These are phyloP conservation scores for Selaginella tamariscina DNA, from an alignment of 75 land plant genomes.

Conservation along the genomic window DNA sequence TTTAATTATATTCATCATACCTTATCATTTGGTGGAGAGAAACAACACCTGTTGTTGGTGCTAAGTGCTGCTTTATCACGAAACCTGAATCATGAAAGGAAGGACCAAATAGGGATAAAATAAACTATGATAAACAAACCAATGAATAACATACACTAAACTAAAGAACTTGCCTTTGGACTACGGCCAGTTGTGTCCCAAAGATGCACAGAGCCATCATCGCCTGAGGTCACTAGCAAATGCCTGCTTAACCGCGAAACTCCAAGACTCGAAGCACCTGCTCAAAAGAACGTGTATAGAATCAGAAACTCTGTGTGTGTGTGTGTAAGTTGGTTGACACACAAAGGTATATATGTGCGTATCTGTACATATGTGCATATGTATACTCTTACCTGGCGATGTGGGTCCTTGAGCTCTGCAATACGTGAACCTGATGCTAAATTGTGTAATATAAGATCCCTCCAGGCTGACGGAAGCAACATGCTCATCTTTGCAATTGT, in stretches of 20 bases:
- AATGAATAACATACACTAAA: conserved; percentile 5
- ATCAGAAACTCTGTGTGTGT: too few species aligned
- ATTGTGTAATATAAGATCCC: conserved; percentile 91
- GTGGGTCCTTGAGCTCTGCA: conserved; percentile 82
- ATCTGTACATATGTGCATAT: neutral
- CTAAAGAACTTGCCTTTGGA: conserved; percentile 55
- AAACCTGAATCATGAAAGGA: conserved; percentile 35
- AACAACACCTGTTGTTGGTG: conserved; percentile 85
- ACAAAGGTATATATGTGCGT: neutral
- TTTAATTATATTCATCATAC: too few species aligned
- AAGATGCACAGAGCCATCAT: conserved; percentile 84
- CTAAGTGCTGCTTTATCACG: conserved; percentile 95
- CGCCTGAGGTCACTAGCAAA: conserved; percentile 82
- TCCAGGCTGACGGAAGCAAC: conserved; percentile 87
- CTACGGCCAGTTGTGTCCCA: conserved; percentile 93
- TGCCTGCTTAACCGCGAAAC: conserved; percentile 86
- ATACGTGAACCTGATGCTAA: conserved; percentile 86
- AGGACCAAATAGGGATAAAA: neutral
- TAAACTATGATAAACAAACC: neutral
- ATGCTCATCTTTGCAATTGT: conserved; percentile 94
- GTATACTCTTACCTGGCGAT: conserved; percentile 51
- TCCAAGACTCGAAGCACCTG: conserved; percentile 91
- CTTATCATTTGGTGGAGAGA: conserved; percentile 92
- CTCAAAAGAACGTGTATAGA: too few species aligned
- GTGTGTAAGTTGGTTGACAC: too few species aligned